phyloP scores from a whole-genome alignment of 2,329 filamentous ascomycete species.

The Trichoderma semiorbis region DNA sequence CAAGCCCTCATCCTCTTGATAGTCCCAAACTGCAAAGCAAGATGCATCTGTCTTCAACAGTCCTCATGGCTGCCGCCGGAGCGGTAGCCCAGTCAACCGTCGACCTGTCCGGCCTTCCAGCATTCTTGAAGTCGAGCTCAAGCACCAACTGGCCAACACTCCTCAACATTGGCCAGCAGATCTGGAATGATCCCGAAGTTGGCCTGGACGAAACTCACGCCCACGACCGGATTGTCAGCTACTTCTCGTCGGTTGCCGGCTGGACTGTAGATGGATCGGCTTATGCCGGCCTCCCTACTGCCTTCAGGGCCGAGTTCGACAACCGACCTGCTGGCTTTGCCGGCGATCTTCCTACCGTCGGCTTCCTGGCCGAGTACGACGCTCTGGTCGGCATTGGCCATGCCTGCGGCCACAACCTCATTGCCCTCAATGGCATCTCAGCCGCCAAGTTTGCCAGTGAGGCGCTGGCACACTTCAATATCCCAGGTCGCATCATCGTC shows the following conservation, averaged over 20 bases:
- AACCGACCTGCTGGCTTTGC: slow-evolving; percentile 13
- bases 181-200: slow-evolving; percentile 21
- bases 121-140: slow-evolving; percentile 14
- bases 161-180: slow-evolving; percentile 18
- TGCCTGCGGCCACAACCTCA: slow-evolving; percentile 23
- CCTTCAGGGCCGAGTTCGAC: slow-evolving; percentile 19
- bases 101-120: neutral
- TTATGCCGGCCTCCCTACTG: slow-evolving; percentile 16
- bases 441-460: slow-evolving; percentile 17
- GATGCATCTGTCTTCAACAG: slow-evolving; percentile 3
- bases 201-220: slow-evolving; percentile 20
- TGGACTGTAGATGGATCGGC: slow-evolving; percentile 18
- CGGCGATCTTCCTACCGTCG: slow-evolving; percentile 16
- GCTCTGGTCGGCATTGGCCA: slow-evolving; percentile 20
- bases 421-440: slow-evolving; percentile 20
- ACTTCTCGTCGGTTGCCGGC: slow-evolving; percentile 17
- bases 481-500: slow-evolving; percentile 19
- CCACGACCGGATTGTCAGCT: slow-evolving; percentile 20
- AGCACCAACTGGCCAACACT: slow-evolving; percentile 17
- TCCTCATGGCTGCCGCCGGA: slow-evolving; percentile 10
- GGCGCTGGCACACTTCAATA: slow-evolving; percentile 18
- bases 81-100: neutral
- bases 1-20: neutral
- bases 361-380: slow-evolving; percentile 22
- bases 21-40: neutral